phyloP scores from a whole-genome alignment of 1,284 basidiomycete genomes.

The Vanrija pseudolonga region DNA sequence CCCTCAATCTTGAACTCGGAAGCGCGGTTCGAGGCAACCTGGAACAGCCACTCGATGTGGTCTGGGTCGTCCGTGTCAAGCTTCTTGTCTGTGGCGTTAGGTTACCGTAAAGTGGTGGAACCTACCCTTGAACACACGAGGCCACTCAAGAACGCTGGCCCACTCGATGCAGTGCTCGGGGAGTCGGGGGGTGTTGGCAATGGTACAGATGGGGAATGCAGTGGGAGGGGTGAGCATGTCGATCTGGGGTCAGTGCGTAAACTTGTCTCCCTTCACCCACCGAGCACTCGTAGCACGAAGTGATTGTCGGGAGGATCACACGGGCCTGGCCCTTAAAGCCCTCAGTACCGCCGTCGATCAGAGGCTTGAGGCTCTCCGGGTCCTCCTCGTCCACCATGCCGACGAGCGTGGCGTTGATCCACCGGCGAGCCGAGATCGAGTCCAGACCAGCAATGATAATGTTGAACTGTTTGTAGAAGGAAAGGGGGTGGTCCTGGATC shows the following conservation, averaged over 20 bases:
- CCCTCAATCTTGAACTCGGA: slow-evolving; percentile 93
- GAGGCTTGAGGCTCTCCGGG: slow-evolving; percentile 90
- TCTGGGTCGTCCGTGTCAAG: slow-evolving; percentile 95
- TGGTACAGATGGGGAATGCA: slow-evolving; percentile 96
- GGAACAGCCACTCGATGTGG: slow-evolving; percentile 91
- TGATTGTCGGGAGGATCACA: slow-evolving; percentile 91
- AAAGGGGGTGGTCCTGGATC: slow-evolving; percentile 95
- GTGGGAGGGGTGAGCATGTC: slow-evolving; percentile 98
- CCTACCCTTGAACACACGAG: slow-evolving; percentile 78
- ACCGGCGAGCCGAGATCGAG: slow-evolving; percentile 90
- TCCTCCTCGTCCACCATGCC: slow-evolving; percentile 87
- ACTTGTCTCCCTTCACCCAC: slow-evolving; percentile 15
- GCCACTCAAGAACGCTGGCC: slow-evolving; percentile 99
- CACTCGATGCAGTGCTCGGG: slow-evolving; percentile 99
- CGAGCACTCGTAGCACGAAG: slow-evolving; percentile 97
- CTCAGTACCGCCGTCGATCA: slow-evolving; percentile 98
- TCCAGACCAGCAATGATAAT: slow-evolving; percentile 97
- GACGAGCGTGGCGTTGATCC: slow-evolving; percentile 98
- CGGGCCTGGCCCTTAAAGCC: slow-evolving; percentile 98
- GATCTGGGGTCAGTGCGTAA: slow-evolving; percentile 50
- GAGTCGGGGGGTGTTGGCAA: slow-evolving; percentile 95
- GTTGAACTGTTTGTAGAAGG: slow-evolving; percentile 97
- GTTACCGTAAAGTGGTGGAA: not conserved
- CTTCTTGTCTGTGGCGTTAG: slow-evolving; percentile 67
- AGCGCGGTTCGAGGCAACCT: slow-evolving; percentile 72